Evolutionary conservation across 768 basidiomycete genomes (phyloP).

Genomic region (Leccinum subgranulosum): DNA sequence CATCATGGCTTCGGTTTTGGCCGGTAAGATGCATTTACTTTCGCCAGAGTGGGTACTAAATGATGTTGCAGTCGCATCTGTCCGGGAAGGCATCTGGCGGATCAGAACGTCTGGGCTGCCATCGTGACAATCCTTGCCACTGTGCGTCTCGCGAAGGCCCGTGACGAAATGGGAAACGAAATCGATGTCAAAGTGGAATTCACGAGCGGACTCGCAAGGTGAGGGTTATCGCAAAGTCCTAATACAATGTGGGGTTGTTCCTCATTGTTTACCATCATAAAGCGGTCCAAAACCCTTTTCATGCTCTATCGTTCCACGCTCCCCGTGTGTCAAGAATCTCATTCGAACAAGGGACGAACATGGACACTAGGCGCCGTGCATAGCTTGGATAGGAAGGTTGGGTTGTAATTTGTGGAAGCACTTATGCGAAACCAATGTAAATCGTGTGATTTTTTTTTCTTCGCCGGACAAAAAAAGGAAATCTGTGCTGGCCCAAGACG

Average conservation of each 20-base stretch:
- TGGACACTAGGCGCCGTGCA: neutral
- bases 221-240: neutral
- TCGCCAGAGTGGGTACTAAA: neutral
- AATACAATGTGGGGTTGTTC: neutral
- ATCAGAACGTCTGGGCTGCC: conserved; percentile 31
- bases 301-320: conserved; percentile 19
- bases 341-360: conserved; percentile 8
- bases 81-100: conserved; percentile 34
- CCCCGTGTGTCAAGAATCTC: conserved; percentile 13
- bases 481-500: no score
- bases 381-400: neutral
- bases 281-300: conserved; percentile 26
- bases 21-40: conserved; percentile 14
- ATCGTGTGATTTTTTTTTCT: no score
- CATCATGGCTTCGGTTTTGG: conserved; percentile 22
- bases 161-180: conserved; percentile 29
- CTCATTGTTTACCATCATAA: conserved; percentile 1
- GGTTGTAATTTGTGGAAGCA: neutral
- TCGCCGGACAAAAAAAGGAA: no score
- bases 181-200: conserved; percentile 26
- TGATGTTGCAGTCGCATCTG: conserved; percentile 24
- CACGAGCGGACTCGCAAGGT: conserved; percentile 21
- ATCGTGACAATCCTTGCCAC: conserved; percentile 32
- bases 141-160: conserved; percentile 24
- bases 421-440: no score